Conservation (phyloP, 345 rosid species). For the Eucalyptus cloeziana region DNA sequence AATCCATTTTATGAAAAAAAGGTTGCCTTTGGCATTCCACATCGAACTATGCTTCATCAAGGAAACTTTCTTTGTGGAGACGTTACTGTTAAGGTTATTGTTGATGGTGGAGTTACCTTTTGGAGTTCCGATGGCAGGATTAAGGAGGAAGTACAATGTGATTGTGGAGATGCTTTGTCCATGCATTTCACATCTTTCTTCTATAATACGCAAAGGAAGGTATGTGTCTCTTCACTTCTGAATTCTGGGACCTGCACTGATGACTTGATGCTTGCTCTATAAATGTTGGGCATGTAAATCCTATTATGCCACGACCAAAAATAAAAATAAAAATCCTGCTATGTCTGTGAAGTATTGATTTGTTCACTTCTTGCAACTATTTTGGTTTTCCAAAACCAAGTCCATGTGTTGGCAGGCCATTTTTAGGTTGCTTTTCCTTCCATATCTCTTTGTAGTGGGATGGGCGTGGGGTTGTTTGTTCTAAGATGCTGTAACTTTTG, state of each 20-base stretch:
- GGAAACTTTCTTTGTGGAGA: not conserved
- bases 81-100: not conserved
- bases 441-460: not conserved
- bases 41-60: not conserved
- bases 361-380: not conserved
- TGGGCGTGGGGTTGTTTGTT: not conserved
- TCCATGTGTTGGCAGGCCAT: not conserved
- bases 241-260: not conserved
- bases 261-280: not conserved
- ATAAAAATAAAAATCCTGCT: not conserved
- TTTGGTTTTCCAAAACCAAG: not conserved
- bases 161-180: conserved; percentile 50
- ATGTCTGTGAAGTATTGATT: not conserved
- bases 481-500: not conserved
- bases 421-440: not conserved
- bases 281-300: not conserved
- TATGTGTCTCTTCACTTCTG: conserved; percentile 1
- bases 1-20: not conserved
- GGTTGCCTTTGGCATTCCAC: not conserved
- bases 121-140: conserved; percentile 23
- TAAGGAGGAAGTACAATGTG: conserved; percentile 39
- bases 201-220: conserved; percentile 54
- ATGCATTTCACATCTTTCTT: conserved; percentile 30
- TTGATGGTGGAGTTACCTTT: not conserved
- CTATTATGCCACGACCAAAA: not conserved